Evolutionary conservation across 2,329 filamentous ascomycete species (phyloP), one percentile per base, ranked within the genome.

Genomic region (Blumeria graminis): DNA sequence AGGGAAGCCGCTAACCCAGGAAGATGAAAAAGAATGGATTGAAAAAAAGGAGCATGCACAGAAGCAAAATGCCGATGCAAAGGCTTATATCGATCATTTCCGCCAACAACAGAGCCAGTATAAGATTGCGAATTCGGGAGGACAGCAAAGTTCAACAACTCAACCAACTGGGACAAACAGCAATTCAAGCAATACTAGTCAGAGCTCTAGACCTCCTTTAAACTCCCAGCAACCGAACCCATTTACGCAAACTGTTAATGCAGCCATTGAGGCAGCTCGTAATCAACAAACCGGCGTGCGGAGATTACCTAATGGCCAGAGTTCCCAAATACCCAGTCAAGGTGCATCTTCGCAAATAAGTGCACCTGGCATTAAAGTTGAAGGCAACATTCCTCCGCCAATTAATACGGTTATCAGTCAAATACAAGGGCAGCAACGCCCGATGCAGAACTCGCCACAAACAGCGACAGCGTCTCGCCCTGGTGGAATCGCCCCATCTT

Each of bases 71-170:
- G 63, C 63, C 0, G 72, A 76, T 1, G 73, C 74, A 0, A 69
- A 72, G 28, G 69, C 67, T 18, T 76, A 73, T 61, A 70, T 76
- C 3, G 71, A 73, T 13, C 65, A 61, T 5, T 71, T 77, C 45
- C 68, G 74, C 3, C 71, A 72, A 56, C 56, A 62, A 18, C 66
- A 68, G 56, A 39, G 61, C 43, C 62, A 63, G 46, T 62, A 63
- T 28, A 65, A 67, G 57, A 38, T 63, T 63, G 61, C 64, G 11
- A 60, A 61, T 9, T 60, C 63, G 38, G 57, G 62, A 38, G 61
- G 60, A 58, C 59, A 59, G 61, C 41, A 56, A n/a, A 55, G 45
- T 34, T 57, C 56, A 55, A 16, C 53, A 14, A 34, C 28, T 18
- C 56, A 57, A 34, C 55, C 55, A 43, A 38, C 18, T 8, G 45